Evolutionary conservation across 768 basidiomycete species (phyloP).

Genomic region (Pulveroboletus sp.): DNA sequence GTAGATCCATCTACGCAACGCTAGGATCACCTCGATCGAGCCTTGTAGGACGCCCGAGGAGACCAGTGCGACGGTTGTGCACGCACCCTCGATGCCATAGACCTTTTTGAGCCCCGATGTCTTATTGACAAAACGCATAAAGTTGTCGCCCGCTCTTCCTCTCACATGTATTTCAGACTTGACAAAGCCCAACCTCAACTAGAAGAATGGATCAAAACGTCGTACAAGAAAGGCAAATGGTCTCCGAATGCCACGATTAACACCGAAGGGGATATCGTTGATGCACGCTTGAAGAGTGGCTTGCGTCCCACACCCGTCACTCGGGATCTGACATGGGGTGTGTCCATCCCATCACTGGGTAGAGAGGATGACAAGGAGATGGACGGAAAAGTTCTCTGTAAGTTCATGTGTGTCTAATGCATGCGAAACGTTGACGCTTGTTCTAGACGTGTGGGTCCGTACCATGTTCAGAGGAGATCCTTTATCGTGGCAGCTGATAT

Average conservation of each 20-base stretch:
- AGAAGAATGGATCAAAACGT: conserved; percentile 84
- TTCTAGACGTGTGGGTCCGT: conserved; percentile 89
- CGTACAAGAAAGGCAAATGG: conserved; percentile 86
- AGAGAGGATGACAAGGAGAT: conserved; percentile 79
- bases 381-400: conserved; percentile 94
- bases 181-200: conserved; percentile 78
- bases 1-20: conserved; percentile 13
- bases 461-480: not conserved
- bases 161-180: conserved; percentile 90
- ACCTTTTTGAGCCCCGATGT: conserved; percentile 93
- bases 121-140: conserved; percentile 79
- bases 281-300: conserved; percentile 83
- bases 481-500: not conserved
- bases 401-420: conserved; percentile 33
- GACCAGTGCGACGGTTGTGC: conserved; percentile 97
- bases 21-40: not conserved
- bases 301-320: conserved; percentile 89
- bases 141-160: conserved; percentile 71
- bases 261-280: conserved; percentile 81
- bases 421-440: conserved; percentile 4
- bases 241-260: conserved; percentile 90
- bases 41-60: conserved; percentile 82
- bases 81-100: conserved; percentile 88
- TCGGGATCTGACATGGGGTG: conserved; percentile 94
- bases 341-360: conserved; percentile 77